Evolutionary conservation across 2,329 filamentous ascomycete species (phyloP), one percentile per base, ranked within the genome.

Genomic region (Aureobasidium sp.): DNA sequence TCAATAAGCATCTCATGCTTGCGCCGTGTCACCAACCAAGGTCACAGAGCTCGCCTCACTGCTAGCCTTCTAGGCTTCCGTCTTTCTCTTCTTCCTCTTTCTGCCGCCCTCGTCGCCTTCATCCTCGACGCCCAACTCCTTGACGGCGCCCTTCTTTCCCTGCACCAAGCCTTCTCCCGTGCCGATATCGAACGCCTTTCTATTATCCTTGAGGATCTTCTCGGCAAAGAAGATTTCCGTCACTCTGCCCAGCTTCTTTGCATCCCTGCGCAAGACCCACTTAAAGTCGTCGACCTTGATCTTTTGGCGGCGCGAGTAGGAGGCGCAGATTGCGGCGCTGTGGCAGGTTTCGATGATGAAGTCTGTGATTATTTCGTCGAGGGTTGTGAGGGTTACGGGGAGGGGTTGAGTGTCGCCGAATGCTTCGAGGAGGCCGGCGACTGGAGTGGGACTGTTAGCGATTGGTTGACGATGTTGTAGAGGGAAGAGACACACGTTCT

Each of bases 211-310:
- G 65, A 97, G 85, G 71, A 91, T 86, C 71, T 87, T 87, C 68
- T 95, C 91, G 80, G 93, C 92, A 75, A 90, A 88, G 67, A 96
- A 83, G 70, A 96, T 85, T 77, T 96, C 91, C 72, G 90, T 86
- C 60, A 97, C 91, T 70, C 93, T 86, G 53, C 94, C 94, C 47
- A 97, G 80, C 72, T 96, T 95, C 63, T 84, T 80, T 9, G 89
- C 87, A 70, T 97, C 95, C 66, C 89, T 85, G 35, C 94, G 85
- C 68, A 97, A 84, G 42, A 91, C 91, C 75, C 96, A 99, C 71
- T 95, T 91, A 77, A 99, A 96, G 75, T 99, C 94, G 70, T 97
- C 93, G 70, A 96, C 90, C 75, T 99, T 99, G 77, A 99, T 91
- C 77, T 99, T 99, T 70, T 96, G 90, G 1, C 94, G 89, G 0